These are phyloP conservation scores for Botrytis tulipae DNA, from an alignment of 2,329 filamentous ascomycete species.

Conservation along the genomic window DNA sequence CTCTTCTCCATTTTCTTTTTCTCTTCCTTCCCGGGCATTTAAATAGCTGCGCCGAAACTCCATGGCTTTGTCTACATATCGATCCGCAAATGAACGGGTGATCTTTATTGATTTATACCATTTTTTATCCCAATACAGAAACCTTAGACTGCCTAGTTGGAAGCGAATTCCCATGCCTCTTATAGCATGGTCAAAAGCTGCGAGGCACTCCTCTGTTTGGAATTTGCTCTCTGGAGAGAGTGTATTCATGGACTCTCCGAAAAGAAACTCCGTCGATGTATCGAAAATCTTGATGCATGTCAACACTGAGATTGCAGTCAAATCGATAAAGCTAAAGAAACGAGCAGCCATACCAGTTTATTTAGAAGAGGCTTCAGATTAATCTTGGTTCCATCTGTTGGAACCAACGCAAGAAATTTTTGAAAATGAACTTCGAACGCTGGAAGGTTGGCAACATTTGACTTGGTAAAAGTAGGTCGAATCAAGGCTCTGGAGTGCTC, in stretches of 20 bases:
- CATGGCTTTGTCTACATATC: background rate
- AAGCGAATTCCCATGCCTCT: background rate
- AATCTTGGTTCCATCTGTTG: background rate
- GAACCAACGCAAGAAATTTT: background rate
- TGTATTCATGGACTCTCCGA: background rate
- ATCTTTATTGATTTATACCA: background rate
- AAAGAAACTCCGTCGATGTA: background rate
- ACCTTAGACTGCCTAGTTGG: background rate
- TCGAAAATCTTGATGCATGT: background rate
- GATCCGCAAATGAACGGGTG: background rate
- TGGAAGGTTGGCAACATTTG: background rate
- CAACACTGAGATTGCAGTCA: background rate
- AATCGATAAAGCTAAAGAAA: background rate
- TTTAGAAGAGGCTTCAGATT: background rate
- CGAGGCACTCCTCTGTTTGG: background rate
- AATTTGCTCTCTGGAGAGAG: background rate
- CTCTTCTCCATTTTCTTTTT: background rate
- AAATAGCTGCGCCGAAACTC: background rate
- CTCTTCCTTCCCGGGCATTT: no score
- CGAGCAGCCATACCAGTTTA: background rate
- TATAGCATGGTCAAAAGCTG: background rate
- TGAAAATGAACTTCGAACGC: background rate
- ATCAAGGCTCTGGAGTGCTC: background rate
- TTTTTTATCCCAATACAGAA: background rate
- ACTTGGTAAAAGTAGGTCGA: background rate